These are phyloP conservation scores for Diplodia seriata DNA, from an alignment of 2,329 filamentous ascomycete species.

Conservation along the genomic window DNA sequence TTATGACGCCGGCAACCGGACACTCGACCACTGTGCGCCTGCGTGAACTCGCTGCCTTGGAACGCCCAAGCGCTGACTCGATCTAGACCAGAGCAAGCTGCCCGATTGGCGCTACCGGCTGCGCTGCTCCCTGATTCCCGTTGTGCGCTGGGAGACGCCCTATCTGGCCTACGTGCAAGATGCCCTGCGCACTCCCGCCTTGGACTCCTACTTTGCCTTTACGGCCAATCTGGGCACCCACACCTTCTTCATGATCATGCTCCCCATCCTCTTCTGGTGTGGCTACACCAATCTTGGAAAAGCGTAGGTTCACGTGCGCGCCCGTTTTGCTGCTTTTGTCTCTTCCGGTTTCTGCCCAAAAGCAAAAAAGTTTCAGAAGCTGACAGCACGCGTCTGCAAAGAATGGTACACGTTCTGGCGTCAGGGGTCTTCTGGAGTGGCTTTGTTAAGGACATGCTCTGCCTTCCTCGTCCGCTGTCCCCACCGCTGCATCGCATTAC, in stretches of 20 bases:
- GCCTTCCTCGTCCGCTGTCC: slow-evolving; percentile 87
- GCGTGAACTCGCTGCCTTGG: slow-evolving; percentile 32
- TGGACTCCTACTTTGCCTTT: slow-evolving; percentile 96
- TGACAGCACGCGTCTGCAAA: slow-evolving; percentile 32
- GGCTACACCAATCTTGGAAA: slow-evolving; percentile 84
- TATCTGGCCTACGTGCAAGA: slow-evolving; percentile 89
- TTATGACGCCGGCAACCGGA: slow-evolving; percentile 77
- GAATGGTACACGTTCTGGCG: slow-evolving; percentile 65
- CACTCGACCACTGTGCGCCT: slow-evolving; percentile 66
- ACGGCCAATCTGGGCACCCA: slow-evolving; percentile 96
- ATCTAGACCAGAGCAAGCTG: slow-evolving; percentile 78
- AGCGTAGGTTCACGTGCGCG: slow-evolving; percentile 66
- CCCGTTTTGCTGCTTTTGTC: slow-evolving; percentile 7
- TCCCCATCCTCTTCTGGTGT: slow-evolving; percentile 97
- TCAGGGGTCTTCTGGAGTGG: slow-evolving; percentile 75
- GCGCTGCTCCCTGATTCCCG: slow-evolving; percentile 80
- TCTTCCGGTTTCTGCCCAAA: slow-evolving; percentile 1
- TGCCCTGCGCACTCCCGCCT: slow-evolving; percentile 76
- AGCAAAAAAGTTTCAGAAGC: slow-evolving; percentile 8
- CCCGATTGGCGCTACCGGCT: slow-evolving; percentile 87
- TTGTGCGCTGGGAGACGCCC: slow-evolving; percentile 93
- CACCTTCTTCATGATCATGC: slow-evolving; percentile 96
- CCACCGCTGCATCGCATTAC: slow-evolving; percentile 93
- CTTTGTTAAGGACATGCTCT: slow-evolving; percentile 92
- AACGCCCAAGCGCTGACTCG: slow-evolving; percentile 11